Conservation (phyloP, 2,329 filamentous ascomycete species). For the Ascosphaera aggregata region DNA sequence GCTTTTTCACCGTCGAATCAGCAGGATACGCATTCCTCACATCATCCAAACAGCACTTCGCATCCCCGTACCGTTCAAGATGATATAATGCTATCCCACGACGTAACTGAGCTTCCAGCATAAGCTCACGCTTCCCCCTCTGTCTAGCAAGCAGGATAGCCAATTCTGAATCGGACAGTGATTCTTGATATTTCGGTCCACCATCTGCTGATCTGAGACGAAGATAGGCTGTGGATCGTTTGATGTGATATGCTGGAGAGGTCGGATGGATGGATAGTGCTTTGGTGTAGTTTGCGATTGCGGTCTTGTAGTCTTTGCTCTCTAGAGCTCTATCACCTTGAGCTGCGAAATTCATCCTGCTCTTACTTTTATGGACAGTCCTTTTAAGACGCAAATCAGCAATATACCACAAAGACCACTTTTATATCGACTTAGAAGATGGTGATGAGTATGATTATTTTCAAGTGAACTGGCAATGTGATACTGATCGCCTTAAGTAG, state of each 20-base stretch:
- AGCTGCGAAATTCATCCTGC: constrained; percentile 26
- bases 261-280: constrained; percentile 38
- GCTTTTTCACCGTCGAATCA: constrained; percentile 17
- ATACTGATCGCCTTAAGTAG: no score
- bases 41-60: constrained; percentile 42
- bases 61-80: constrained; percentile 49
- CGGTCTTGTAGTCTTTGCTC: constrained; percentile 38
- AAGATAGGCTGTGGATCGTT: constrained; percentile 57
- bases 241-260: constrained; percentile 58
- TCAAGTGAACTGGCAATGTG: no score
- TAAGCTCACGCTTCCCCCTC: constrained; percentile 50
- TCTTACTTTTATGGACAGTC: no score
- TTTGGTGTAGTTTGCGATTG: constrained; percentile 42
- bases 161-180: constrained; percentile 45
- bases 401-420: no score
- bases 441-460: no score
- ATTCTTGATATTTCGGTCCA: constrained; percentile 18
- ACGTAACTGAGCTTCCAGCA: constrained; percentile 62
- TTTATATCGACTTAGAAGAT: no score
- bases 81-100: constrained; percentile 52
- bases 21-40: constrained; percentile 26
- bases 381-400: no score
- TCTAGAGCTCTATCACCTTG: constrained; percentile 39
- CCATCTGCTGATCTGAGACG: constrained; percentile 30
- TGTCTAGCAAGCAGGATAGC: constrained; percentile 38